Base-by-base conservation (phyloP, 163 green algal species). In the Chlamydomonas reinhardtii region DNA sequence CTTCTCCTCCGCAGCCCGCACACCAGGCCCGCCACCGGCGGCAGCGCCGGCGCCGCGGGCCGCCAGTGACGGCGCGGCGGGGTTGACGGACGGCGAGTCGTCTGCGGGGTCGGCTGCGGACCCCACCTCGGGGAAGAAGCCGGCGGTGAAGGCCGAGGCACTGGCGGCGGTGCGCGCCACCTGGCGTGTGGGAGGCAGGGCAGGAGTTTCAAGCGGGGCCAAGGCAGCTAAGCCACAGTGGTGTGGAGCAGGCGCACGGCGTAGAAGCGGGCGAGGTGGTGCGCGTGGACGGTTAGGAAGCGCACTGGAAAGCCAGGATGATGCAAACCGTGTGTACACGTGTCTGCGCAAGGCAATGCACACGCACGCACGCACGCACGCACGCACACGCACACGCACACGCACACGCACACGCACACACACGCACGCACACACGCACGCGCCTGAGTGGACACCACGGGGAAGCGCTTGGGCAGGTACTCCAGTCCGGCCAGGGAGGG, bases 361-460 rank as follows among this genome's bases (percentile, higher is more conserved):
- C 24, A 31, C 17, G 0, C 48, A 56, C 43, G 4, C 3, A 6
- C 16, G 24, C 61, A 68, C 16, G 24, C 61, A 31, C 61, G 20
- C 59, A 66, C 24, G 11, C 59, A 66, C 6, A 6, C 24, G 8
- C 59, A 66, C 59, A 25, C 59, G 24, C 15, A 31, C 61, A 17
- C 48, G 19, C 48, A 1, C 48, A 56, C 11, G 48, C 48, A 17
- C 48, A 68, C 61, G 32, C 16, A 31, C 24, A 68, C 25, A 31
- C 59, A 65, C 59, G 59, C 2, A 8, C 8, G 59, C 59, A 24
- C 59, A 14, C 20, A 3, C 35, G 20, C 31, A 15, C 74, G 17
- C 31, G 89, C 90, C 90, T 93, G 88, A 12, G 90, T 92, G 2
- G 89, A 92, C n/a, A 94, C 83, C n/a, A 94, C 87, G 14, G 86